These are phyloP conservation scores for Lipomyces yamadae DNA, from an alignment of 805 yeast genomes.

Conservation along the genomic window DNA sequence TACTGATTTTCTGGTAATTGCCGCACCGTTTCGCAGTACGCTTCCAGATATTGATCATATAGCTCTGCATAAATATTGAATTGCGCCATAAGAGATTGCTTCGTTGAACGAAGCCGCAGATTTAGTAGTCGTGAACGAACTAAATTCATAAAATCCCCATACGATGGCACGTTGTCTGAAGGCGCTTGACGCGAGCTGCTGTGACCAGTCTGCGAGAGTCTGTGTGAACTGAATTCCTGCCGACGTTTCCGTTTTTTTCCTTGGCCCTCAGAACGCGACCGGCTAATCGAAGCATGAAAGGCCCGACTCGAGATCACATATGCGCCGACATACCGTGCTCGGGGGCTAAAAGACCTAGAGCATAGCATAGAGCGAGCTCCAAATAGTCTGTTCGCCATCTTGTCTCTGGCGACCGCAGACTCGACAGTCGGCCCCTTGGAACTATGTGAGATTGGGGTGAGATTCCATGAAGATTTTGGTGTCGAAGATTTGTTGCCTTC, in stretches of 20 bases:
- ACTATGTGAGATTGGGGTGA: not conserved
- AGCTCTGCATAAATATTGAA: not conserved
- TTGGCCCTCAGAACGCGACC: not conserved
- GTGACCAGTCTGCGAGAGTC: not conserved
- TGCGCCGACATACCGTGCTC: not conserved
- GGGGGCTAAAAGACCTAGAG: not conserved
- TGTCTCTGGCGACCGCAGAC: not conserved
- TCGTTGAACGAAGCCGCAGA: not conserved
- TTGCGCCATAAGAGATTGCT: not conserved
- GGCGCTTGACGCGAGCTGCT: not conserved
- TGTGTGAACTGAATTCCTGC: not conserved
- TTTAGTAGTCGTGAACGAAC: slow-evolving; percentile 7
- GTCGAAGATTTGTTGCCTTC: not conserved
- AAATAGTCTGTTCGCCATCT: not conserved
- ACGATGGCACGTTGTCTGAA: not conserved
- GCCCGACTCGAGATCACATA: not conserved
- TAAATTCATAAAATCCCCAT: slow-evolving; percentile 7
- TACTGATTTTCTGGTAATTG: slow-evolving; percentile 24
- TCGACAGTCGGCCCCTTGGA: not conserved
- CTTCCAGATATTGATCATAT: slow-evolving; percentile 10
- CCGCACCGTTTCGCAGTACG: slow-evolving; percentile 8
- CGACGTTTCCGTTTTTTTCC: not conserved
- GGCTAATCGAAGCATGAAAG: not conserved
- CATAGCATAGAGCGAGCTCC: not conserved
- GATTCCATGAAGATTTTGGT: not conserved